These are phyloP conservation scores for Eucalyptus curtisii DNA, from an alignment of 345 rosid genomes.

Conservation along the genomic window DNA sequence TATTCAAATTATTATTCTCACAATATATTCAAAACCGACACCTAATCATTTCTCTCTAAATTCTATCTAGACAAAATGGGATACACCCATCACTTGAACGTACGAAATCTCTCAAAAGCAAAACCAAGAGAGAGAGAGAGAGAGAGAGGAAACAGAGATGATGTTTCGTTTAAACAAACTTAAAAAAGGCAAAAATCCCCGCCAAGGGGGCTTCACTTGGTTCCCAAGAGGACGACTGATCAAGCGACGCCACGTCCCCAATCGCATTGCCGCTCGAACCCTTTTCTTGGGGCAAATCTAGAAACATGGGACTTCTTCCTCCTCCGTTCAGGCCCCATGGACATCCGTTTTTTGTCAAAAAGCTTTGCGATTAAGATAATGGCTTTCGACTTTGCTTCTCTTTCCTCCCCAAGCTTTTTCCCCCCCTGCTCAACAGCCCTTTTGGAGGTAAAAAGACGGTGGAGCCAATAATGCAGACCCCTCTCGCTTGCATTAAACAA, in stretches of 20 bases:
- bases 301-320: neutral
- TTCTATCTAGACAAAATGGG: neutral
- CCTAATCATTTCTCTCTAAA: neutral
- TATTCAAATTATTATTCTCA: fast-evolving
- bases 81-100: neutral
- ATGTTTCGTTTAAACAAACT: too few species aligned
- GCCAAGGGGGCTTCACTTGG: neutral
- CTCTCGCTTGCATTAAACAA: neutral
- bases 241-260: neutral
- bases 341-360: neutral
- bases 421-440: neutral
- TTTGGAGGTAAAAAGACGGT: neutral
- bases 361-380: neutral
- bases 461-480: neutral
- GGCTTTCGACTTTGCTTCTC: neutral
- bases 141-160: neutral
- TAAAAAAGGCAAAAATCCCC: neutral
- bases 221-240: neutral
- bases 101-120: neutral
- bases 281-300: neutral
- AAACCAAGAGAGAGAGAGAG: neutral
- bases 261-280: neutral
- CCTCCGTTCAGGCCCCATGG: conserved; percentile 1
- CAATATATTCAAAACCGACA: fast-evolving
- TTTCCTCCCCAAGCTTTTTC: neutral